phyloP scores from a whole-genome alignment of 2,329 filamentous ascomycete genomes.

The Paramyrothecium roridum region DNA sequence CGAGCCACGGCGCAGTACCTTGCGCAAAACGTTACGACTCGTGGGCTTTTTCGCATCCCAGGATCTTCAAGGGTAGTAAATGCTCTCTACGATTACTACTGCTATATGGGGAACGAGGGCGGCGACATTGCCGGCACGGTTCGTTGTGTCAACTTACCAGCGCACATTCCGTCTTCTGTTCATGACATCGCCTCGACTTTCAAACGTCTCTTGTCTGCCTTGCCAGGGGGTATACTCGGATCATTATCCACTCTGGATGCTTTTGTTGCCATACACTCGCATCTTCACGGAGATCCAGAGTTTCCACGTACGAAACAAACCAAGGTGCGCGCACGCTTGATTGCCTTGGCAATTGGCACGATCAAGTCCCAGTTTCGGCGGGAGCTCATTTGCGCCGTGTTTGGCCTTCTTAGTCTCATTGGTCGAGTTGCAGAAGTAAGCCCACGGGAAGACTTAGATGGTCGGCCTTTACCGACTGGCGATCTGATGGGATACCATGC shows the following conservation, averaged over 20 bases:
- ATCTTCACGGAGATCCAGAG: slow-evolving; percentile 50
- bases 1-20: slow-evolving; percentile 65
- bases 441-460: slow-evolving; percentile 47
- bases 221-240: slow-evolving; percentile 66
- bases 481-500: slow-evolving; percentile 64
- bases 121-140: slow-evolving; percentile 55
- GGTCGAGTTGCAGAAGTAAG: slow-evolving; percentile 54
- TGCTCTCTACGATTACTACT: slow-evolving; percentile 63
- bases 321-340: slow-evolving; percentile 59
- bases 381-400: slow-evolving; percentile 64
- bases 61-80: slow-evolving; percentile 56
- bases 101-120: slow-evolving; percentile 41
- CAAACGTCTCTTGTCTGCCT: slow-evolving; percentile 59
- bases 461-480: slow-evolving; percentile 48
- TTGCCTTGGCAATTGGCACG: slow-evolving; percentile 59
- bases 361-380: slow-evolving; percentile 58
- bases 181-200: slow-evolving; percentile 68
- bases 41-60: slow-evolving; percentile 61
- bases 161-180: slow-evolving; percentile 55
- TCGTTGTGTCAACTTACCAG: slow-evolving; percentile 55
- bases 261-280: slow-evolving; percentile 57
- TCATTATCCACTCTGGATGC: slow-evolving; percentile 60
- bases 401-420: slow-evolving; percentile 61
- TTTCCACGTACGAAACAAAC: slow-evolving; percentile 49
- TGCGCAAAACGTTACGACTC: slow-evolving; percentile 50